Base-by-base conservation (phyloP, 192 early-diverging fungal genomes). In the Oehlia diaphana region DNA sequence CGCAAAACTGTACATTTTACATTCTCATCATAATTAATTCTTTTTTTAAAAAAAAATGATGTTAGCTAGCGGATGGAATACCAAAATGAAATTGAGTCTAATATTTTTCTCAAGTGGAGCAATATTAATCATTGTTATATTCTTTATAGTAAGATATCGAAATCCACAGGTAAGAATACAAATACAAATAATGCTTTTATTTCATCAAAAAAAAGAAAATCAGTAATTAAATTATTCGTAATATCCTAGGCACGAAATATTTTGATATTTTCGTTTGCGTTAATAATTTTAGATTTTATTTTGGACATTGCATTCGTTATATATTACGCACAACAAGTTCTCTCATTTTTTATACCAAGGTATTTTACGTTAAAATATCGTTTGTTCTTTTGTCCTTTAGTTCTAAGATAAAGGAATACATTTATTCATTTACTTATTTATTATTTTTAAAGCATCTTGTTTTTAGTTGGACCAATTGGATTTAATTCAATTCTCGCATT, bases 211-310 rank as follows among this genome's bases (percentile, higher is more conserved):
- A 9, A 44, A 9, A 44, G 0, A 3, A 42, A 26, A 26, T 26
- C 26, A 26, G 6, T 42, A 53, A 53, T 53, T 19, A 31, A 19
- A 16, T 53, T 16, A 14, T 10, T 53, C 50, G 14, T 23, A 16
- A 39, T 69, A 37, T 28, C 8, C 31, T 39, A 69, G 67, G 67
- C 31, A 7, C 67, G 37, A 9, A 69, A 28, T 28, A 9, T 28
- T 69, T 31, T 69, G 14, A 21, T 28, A 28, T 37, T 69, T 21
- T 37, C 28, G 19, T 39, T 69, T 33, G 9, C 67, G 31, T 7
- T 69, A 69, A 69, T 69, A 9, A 31, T 69, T 69, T 19, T 28
- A 31, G 67, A 69, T 69, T 39, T 69, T 31, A 69, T 31, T 33
- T 39, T 69, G 28, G 67, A 69, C 21, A 14, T 69, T 13, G 67